Percentiles rank a stretch among this genome's conserved stretches.
Conservation (phyloP, 2,329 filamentous ascomycete species). For the Colletotrichum sp. region DNA sequence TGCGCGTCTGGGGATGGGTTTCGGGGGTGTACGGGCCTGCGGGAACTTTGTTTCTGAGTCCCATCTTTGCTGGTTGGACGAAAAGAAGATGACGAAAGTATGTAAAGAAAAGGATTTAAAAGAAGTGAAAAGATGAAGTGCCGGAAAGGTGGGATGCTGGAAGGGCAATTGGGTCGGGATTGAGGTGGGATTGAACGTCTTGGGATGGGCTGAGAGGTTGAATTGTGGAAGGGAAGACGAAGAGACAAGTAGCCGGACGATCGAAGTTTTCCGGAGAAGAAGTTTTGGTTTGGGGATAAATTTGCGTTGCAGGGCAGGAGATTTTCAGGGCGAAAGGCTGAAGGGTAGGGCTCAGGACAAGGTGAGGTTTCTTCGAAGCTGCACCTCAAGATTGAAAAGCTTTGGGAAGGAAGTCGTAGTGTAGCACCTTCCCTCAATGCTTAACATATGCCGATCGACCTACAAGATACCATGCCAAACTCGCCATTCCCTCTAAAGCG, state of each 20-base stretch:
- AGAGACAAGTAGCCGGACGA: no score
- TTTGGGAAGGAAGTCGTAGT: neutral
- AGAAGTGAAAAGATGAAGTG: neutral
- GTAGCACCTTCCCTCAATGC: neutral
- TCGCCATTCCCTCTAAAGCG: fast-evolving
- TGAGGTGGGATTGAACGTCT: neutral
- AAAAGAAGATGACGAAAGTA: neutral
- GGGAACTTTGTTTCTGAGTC: neutral
- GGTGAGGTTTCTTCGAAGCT: neutral
- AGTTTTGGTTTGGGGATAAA: fast-evolving
- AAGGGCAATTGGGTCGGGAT: fast-evolving
- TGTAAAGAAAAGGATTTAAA: neutral
- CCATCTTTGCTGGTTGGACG: neutral
- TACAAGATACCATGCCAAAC: neutral
- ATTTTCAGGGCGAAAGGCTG: neutral
- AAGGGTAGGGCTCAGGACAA: neutral
- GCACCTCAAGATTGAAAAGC: neutral
- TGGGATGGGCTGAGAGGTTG: fast-evolving
- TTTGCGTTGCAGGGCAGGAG: neutral
- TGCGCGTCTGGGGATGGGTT: neutral
- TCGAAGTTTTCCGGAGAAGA: fast-evolving
- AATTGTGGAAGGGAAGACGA: fast-evolving
- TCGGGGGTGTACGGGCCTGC: neutral
- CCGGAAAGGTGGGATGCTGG: neutral
- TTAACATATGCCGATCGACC: neutral